phyloP scores from a whole-genome alignment of 1,139 yeast species.

The Suhomyces choctaworum region DNA sequence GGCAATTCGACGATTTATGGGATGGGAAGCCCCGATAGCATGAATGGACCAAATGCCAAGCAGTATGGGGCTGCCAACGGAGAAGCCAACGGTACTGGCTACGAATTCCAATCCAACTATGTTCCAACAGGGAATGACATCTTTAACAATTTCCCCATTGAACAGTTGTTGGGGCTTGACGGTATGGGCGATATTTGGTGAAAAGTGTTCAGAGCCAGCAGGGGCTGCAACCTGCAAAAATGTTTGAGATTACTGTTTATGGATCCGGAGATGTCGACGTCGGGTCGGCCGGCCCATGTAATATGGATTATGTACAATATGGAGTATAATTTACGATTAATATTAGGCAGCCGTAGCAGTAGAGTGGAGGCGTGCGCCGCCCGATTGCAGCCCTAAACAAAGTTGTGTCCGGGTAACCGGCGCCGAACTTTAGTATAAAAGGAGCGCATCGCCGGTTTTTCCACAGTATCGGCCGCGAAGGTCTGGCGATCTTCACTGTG shows the following conservation, averaged over 20 bases:
- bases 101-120: constrained; percentile 6
- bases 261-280: no score
- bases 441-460: constrained; percentile 1
- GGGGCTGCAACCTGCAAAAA: no score
- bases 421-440: constrained; percentile 9
- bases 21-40: constrained; percentile 8
- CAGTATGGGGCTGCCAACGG: background rate
- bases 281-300: no score
- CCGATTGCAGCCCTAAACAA: constrained; percentile 8
- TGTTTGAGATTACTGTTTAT: no score
- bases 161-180: constrained; percentile 15
- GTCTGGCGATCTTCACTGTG: constrained; percentile 18
- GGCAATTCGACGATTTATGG: constrained; percentile 7
- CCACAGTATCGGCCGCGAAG: constrained; percentile 9
- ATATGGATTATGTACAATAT: no score
- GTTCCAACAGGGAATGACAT: constrained; percentile 11
- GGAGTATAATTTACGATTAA: no score
- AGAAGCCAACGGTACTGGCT: background rate
- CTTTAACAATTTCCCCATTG: constrained; percentile 14
- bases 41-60: constrained; percentile 3
- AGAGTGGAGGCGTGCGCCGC: no score
- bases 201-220: no score
- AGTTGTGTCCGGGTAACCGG: constrained; percentile 7
- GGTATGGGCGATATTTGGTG: constrained; percentile 10
- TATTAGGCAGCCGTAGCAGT: no score